A percentile compares a stretch with the other conserved stretches of the same genome.
These are phyloP conservation scores for Kwoniella mangroviensis DNA, from an alignment of 768 basidiomycete genomes.

Conservation along the genomic window DNA sequence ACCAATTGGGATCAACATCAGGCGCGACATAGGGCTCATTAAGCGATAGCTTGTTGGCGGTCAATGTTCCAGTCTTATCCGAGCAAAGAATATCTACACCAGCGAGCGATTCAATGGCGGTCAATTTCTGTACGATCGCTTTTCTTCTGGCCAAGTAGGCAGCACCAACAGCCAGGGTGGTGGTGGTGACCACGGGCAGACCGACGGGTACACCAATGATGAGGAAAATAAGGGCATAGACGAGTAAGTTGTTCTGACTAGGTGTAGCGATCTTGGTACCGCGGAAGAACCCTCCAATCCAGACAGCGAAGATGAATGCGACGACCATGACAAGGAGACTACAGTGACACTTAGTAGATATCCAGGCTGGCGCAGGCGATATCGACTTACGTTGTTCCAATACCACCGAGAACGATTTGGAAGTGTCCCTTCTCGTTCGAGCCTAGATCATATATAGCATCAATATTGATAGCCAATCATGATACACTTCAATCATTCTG, in stretches of 20 bases:
- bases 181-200: conserved; percentile 62
- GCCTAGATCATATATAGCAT: conserved; percentile 16
- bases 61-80: conserved; percentile 60
- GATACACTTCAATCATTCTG: not conserved
- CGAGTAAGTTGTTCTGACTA: conserved; percentile 61
- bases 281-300: conserved; percentile 62
- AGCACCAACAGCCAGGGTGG: conserved; percentile 61
- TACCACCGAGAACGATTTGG: conserved; percentile 61
- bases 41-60: conserved; percentile 63
- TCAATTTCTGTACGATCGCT: conserved; percentile 63
- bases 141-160: conserved; percentile 61
- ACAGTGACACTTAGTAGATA: not conserved
- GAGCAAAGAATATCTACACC: conserved; percentile 62
- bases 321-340: conserved; percentile 61
- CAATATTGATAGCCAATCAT: not conserved
- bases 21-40: conserved; percentile 59
- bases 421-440: conserved; percentile 61
- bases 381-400: conserved; percentile 57
- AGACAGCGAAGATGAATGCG: conserved; percentile 60
- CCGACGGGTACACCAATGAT: conserved; percentile 64
- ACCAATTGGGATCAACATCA: conserved; percentile 56
- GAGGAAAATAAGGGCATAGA: conserved; percentile 61
- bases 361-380: not conserved
- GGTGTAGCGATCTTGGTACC: conserved; percentile 59
- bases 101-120: conserved; percentile 64